phyloP scores from a whole-genome alignment of 306 rosid genomes.

The Coriaria nepalensis region DNA sequence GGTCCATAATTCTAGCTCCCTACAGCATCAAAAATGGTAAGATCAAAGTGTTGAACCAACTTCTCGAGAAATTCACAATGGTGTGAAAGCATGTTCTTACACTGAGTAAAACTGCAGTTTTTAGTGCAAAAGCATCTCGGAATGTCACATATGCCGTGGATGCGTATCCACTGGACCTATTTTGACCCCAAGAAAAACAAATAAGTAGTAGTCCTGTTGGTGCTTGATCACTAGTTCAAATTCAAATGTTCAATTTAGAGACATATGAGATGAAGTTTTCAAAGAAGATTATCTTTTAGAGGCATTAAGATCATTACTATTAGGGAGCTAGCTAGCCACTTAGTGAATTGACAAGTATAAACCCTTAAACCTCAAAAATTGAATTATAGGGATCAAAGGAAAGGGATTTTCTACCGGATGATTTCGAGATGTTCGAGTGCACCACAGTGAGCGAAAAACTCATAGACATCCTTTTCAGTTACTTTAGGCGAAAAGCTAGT shows the following conservation, averaged over 20 bases:
- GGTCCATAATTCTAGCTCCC: slow-evolving; percentile 74
- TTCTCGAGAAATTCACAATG: slow-evolving; percentile 4
- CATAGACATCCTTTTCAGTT: slow-evolving; percentile 52
- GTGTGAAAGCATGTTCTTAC: slow-evolving; percentile 30
- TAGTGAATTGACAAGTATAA: too few species aligned
- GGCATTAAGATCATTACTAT: too few species aligned
- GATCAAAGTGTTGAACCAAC: too few species aligned
- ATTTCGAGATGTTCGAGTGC: slow-evolving; percentile 61
- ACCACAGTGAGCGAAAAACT: slow-evolving; percentile 71
- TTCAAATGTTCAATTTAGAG: too few species aligned
- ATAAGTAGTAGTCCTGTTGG: background rate
- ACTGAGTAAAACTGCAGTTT: slow-evolving; percentile 71
- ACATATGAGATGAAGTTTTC: too few species aligned
- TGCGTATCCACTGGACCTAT: slow-evolving; percentile 50
- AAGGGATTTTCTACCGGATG: slow-evolving; percentile 33
- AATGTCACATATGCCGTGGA: slow-evolving; percentile 79
- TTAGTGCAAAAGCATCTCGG: slow-evolving; percentile 72
- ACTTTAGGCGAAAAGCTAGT: slow-evolving; percentile 66
- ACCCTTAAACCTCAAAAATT: too few species aligned
- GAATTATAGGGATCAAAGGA: too few species aligned
- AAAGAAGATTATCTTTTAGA: too few species aligned
- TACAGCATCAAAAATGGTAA: slow-evolving; percentile 20
- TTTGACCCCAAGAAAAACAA: slow-evolving; percentile 9
- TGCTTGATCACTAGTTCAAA: too few species aligned
- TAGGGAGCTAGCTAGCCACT: too few species aligned